Evolutionary conservation across 345 rosid species (phyloP).

Genomic region (Angophora floribunda): DNA sequence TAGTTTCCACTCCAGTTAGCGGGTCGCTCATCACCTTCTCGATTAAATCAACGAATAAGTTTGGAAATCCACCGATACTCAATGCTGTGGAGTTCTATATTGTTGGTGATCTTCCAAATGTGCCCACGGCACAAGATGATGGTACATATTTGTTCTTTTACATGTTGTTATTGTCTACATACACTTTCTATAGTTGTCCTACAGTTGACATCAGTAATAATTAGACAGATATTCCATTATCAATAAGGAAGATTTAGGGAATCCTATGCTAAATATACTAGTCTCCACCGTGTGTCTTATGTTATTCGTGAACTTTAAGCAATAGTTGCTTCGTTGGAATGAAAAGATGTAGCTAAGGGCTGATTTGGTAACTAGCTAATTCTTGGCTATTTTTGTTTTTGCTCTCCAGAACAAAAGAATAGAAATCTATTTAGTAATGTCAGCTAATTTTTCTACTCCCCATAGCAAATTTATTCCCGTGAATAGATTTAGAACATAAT

Average conservation of each 20-base stretch:
- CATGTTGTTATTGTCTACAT: not conserved
- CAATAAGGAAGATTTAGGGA: not conserved
- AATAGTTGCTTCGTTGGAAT: not conserved
- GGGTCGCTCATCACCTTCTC: not conserved
- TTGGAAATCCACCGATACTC: not conserved
- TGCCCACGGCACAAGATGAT: not conserved
- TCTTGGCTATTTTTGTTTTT: too few species aligned
- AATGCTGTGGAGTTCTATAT: not conserved
- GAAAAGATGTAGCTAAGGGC: not conserved
- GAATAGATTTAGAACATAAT: too few species aligned
- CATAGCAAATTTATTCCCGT: too few species aligned
- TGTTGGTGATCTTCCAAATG: not conserved
- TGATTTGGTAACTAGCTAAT: too few species aligned
- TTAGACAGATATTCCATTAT: not conserved
- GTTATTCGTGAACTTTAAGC: not conserved
- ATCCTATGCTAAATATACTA: not conserved
- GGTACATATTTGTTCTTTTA: not conserved
- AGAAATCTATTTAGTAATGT: too few species aligned
- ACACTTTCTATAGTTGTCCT: not conserved
- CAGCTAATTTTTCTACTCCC: too few species aligned
- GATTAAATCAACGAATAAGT: not conserved
- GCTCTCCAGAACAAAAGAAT: too few species aligned
- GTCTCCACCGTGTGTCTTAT: not conserved
- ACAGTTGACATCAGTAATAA: not conserved
- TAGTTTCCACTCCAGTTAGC: not conserved